Evolutionary conservation across 257 asterid genomes (phyloP).

Genomic region (Ehretia macrophylla): DNA sequence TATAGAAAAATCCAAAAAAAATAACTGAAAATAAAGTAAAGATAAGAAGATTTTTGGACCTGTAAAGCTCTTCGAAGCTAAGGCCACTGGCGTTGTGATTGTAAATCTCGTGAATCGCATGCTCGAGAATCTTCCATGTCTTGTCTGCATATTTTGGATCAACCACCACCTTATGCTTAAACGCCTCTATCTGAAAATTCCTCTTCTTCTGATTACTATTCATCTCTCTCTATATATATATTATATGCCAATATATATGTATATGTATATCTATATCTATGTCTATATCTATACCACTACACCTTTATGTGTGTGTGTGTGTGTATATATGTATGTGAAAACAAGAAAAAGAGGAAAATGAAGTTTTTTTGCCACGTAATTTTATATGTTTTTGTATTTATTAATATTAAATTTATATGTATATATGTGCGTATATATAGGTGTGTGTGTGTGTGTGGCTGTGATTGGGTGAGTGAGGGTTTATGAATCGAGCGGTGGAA

Average conservation of each 20-base stretch:
- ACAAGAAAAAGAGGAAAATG: too few relatives aligned
- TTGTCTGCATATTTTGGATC: conserved; percentile 36
- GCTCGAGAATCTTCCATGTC: conserved; percentile 32
- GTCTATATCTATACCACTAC: too few relatives aligned
- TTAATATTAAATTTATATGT: too few relatives aligned
- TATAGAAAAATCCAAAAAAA: not conserved
- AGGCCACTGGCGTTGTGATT: conserved; percentile 84
- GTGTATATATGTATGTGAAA: too few relatives aligned
- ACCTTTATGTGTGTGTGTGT: too few relatives aligned
- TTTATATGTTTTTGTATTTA: too few relatives aligned
- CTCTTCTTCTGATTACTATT: conserved; percentile 21
- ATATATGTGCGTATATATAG: too few relatives aligned
- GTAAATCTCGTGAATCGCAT: conserved; percentile 35
- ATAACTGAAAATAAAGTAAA: not conserved
- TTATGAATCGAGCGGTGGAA: too few relatives aligned
- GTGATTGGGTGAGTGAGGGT: too few relatives aligned
- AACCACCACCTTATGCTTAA: conserved; percentile 33
- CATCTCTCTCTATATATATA: not conserved
- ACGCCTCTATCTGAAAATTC: conserved; percentile 33
- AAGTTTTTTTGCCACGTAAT: too few relatives aligned
- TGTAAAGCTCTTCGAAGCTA: conserved; percentile 66
- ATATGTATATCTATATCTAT: conserved; percentile 42
- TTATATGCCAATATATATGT: too few relatives aligned
- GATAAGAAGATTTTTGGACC: conserved; percentile 22
- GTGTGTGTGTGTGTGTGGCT: too few relatives aligned